Conservation (phyloP, 2,329 filamentous ascomycete genomes). For the Paraconiothyrium sp. region DNA sequence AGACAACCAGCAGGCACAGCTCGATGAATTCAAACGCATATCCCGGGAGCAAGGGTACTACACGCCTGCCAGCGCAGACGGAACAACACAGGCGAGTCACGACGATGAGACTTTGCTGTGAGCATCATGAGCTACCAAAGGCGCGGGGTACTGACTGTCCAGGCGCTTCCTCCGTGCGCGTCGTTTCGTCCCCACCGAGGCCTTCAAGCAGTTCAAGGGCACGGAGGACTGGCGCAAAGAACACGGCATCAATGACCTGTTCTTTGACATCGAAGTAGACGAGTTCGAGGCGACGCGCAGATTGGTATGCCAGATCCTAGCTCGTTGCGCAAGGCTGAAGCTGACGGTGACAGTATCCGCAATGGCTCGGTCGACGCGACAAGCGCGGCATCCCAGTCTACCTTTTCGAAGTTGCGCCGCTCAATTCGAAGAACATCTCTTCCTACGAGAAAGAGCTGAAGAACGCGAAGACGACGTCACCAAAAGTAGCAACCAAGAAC, state of each 20-base stretch:
- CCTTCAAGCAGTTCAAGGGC: conserved; percentile 83
- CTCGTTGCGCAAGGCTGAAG: conserved; percentile 15
- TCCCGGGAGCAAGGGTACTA: conserved; percentile 73
- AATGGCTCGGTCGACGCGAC: conserved; percentile 93
- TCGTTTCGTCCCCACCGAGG: conserved; percentile 80
- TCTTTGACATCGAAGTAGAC: conserved; percentile 84
- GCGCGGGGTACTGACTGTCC: conserved; percentile 39
- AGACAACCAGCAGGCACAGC: conserved; percentile 70
- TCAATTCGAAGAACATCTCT: conserved; percentile 83
- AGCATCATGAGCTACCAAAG: conserved; percentile 35
- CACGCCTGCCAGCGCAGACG: conserved; percentile 54
- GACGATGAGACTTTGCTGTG: conserved; percentile 79
- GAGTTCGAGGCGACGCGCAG: conserved; percentile 83
- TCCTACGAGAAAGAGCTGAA: conserved; percentile 75
- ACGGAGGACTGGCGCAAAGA: conserved; percentile 88
- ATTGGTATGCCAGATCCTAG: conserved; percentile 63
- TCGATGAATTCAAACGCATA: conserved; percentile 76
- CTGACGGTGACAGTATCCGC: conserved; percentile 73
- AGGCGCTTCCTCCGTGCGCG: conserved; percentile 88
- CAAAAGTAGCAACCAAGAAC: conserved; percentile 76
- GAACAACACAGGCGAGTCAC: conserved; percentile 63
- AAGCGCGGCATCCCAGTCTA: conserved; percentile 91
- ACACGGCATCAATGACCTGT: conserved; percentile 80
- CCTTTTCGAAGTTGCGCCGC: conserved; percentile 84
- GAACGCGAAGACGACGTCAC: conserved; percentile 66